Evolutionary conservation across 2,329 filamentous ascomycete species (phyloP), one percentile per base, ranked within the genome.

Genomic region (Penicillium sp.): DNA sequence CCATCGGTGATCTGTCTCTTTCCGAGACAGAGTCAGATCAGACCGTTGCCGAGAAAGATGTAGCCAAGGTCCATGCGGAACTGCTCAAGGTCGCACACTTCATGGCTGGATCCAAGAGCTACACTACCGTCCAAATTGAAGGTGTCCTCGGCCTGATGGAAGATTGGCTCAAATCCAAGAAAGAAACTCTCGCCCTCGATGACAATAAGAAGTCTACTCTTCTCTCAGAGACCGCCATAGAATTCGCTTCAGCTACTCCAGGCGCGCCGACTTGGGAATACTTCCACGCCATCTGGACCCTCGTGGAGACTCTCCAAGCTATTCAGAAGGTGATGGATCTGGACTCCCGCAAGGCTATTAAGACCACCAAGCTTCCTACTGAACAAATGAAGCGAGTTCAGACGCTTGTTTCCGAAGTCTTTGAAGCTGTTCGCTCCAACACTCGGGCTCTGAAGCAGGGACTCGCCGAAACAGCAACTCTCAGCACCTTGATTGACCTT

Each of bases 291-390:
- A 64, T 67, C 45, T 71, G 75, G 55, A 68, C 67, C 13, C 60
- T 72, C 14, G 67, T 79, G 16, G 76, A 79, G 50, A 72, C 72
- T 1, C 55, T 77, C 31, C 75, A 75, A 56, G 72, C 72, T 5
- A 45, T 75, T 18, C 70, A 67, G 7, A 67, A 69, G 38, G 63
- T 77, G 31, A 48, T 67, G 46, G 58, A 63, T 2, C 48, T 70
- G 24, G 65, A 67, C 21, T 61, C 63, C n/a, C 69, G 64, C 38
- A 74, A 72, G 57, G 57, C 63, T 1, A 49, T 62, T 1, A 75
- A 73, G 49, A 53, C 65, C 1, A 50, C 59, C 10, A 70, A 68
- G 45, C 53, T 74, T 8, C 61, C 71, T 5, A 72, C 71, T 52
- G 71, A 73, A 16, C 62, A 62, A 13, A 47, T 73, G 5, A 66